These are phyloP conservation scores for Candida awuae DNA, from an alignment of 805 yeast species.

Conservation along the genomic window DNA sequence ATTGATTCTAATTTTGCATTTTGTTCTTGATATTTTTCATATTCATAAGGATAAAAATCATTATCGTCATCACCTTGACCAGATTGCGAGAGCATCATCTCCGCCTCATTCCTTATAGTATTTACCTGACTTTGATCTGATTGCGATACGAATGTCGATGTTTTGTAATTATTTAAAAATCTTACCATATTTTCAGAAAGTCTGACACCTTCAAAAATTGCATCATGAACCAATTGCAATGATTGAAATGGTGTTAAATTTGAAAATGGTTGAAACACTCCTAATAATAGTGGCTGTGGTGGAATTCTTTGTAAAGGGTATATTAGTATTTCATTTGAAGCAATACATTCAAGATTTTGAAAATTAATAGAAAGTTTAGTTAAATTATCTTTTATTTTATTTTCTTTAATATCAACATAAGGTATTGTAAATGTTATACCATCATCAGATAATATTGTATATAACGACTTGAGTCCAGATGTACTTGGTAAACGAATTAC, in stretches of 20 bases:
- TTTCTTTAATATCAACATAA: slow-evolving; percentile 16
- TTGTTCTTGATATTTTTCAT: slow-evolving; percentile 10
- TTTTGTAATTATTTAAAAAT: neutral
- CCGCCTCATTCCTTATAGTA: no score
- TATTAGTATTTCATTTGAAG: neutral
- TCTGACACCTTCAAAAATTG: slow-evolving; percentile 16
- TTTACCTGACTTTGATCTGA: no score
- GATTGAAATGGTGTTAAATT: slow-evolving; percentile 13
- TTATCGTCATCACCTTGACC: slow-evolving; percentile 28
- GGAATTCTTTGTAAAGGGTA: slow-evolving; percentile 18
- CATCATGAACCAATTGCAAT: slow-evolving; percentile 17
- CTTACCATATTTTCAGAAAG: slow-evolving; percentile 7
- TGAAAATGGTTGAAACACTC: slow-evolving; percentile 18
- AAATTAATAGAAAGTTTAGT: slow-evolving; percentile 9
- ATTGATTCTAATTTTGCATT: slow-evolving; percentile 11
- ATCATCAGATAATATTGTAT: slow-evolving; percentile 2
- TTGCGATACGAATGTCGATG: no score
- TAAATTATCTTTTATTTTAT: slow-evolving; percentile 16
- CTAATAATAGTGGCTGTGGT: slow-evolving; percentile 12
- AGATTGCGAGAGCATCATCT: slow-evolving; percentile 16
- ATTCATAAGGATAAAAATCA: slow-evolving; percentile 16
- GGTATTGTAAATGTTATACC: slow-evolving; percentile 17
- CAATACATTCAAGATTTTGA: neutral
- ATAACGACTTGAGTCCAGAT: neutral
- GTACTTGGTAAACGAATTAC: slow-evolving; percentile 15